phyloP scores from a whole-genome alignment of 192 early-diverging fungal species.

The Diversispora eburnea region DNA sequence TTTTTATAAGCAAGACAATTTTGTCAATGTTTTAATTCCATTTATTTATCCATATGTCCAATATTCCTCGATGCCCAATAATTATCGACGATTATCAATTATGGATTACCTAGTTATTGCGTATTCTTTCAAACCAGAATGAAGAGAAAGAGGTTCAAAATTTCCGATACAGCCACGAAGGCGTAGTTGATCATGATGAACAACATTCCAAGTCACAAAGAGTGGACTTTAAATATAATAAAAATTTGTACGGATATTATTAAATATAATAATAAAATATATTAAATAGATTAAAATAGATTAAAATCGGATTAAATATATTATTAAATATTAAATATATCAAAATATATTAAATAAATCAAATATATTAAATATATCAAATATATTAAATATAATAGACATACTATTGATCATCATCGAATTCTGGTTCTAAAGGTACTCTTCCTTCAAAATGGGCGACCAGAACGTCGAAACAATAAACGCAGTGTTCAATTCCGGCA shows the following conservation, averaged over 20 bases:
- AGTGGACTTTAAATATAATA: slow-evolving; percentile 54
- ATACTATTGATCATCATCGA: slow-evolving; percentile 61
- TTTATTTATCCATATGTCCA: neutral
- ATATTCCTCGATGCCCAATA: neutral
- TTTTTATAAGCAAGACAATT: no score
- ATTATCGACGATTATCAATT: neutral
- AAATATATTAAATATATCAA: no score
- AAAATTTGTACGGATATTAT: neutral
- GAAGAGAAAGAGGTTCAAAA: slow-evolving; percentile 69
- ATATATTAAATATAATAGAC: slow-evolving; percentile 13
- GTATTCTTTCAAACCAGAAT: slow-evolving; percentile 71
- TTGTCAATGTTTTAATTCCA: no score
- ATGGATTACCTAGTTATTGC: slow-evolving; percentile 65
- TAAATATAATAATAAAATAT: neutral
- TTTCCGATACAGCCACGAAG: slow-evolving; percentile 94
- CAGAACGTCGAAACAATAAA: slow-evolving; percentile 80
- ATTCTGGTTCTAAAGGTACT: slow-evolving; percentile 42
- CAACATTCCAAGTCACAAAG: slow-evolving; percentile 78
- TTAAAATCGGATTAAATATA: neutral
- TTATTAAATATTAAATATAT: no score
- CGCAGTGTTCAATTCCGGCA: slow-evolving; percentile 56
- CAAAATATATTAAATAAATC: no score
- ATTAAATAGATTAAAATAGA: neutral
- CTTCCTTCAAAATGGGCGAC: slow-evolving; percentile 55
- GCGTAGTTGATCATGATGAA: slow-evolving; percentile 37